Evolutionary conservation across 805 yeast genomes (phyloP).

Genomic region (Starmerella potacharoeniae): DNA sequence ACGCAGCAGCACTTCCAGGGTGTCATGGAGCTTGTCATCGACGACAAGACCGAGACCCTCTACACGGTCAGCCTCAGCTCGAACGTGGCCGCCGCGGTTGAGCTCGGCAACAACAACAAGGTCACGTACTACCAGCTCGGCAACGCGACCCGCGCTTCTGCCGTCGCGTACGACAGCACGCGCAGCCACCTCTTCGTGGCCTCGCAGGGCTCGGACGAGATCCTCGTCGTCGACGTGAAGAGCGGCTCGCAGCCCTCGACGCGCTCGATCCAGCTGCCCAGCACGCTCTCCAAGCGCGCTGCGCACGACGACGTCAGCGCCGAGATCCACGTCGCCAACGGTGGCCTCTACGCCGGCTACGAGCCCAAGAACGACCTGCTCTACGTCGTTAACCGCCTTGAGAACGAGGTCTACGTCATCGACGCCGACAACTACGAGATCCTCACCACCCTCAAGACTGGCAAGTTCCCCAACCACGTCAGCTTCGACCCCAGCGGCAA

Average conservation of each 20-base stretch:
- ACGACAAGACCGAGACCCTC: slow-evolving; percentile 1
- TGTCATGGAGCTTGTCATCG: slow-evolving; percentile 11
- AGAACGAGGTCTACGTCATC: slow-evolving; percentile 10
- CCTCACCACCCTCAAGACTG: slow-evolving; percentile 7
- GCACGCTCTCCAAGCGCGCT: slow-evolving; percentile 1
- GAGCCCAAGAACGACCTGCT: slow-evolving; percentile 14
- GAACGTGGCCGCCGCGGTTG: slow-evolving; percentile 9
- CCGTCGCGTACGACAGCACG: slow-evolving; percentile 12
- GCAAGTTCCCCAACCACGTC: slow-evolving; percentile 14
- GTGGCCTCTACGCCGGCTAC: slow-evolving; percentile 12
- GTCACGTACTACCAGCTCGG: slow-evolving; percentile 10
- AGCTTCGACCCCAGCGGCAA: slow-evolving; percentile 7
- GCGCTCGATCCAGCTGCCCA: slow-evolving; percentile 1
- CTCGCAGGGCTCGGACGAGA: slow-evolving; percentile 13
- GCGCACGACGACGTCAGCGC: slow-evolving; percentile 2
- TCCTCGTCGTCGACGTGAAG: slow-evolving; percentile 11
- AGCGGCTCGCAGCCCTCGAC: not conserved
- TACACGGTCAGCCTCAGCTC: slow-evolving; percentile 12
- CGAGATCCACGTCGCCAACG: slow-evolving; percentile 3
- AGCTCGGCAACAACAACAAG: slow-evolving; percentile 6
- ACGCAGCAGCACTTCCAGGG: slow-evolving; percentile 4
- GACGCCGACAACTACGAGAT: slow-evolving; percentile 10
- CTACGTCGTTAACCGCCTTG: slow-evolving; percentile 13
- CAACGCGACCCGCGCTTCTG: slow-evolving; percentile 4
- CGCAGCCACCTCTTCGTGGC: slow-evolving; percentile 12